Evolutionary conservation across 208 protist species (phyloP), one percentile per base, ranked within the genome.

Genomic region (Trypanosoma platydactyli): DNA sequence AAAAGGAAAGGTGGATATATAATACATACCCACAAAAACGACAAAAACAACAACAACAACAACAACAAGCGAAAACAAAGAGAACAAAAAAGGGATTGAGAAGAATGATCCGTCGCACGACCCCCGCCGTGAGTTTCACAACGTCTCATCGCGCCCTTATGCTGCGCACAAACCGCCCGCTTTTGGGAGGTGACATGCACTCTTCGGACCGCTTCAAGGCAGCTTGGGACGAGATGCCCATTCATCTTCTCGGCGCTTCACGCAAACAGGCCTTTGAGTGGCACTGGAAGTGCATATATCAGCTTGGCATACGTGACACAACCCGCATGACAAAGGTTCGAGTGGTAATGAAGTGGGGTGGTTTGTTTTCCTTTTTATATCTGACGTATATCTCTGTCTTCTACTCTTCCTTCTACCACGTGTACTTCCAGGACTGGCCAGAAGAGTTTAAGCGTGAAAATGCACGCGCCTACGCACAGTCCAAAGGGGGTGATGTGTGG

Each of bases 401-500:
- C 77, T 89, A 82, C 60, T 78, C 77, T 24, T 80, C 72, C 44
- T 81, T 91, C 71, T 91, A 94, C 73, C 81, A 88, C 68, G 57
- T 90, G 3, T 86, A 87, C 67, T 87, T 73, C 62, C 56, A 78
- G 70, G 86, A 89, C 74, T 92, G 82, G 80, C 88, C 84, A n/a
- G 80, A 84, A 62, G 72, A 86, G 69, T 91, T 88, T 63, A 88
- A 90, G 76, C 82, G 84, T 38, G 84, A 94, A 68, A 83, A 91
- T 49, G 79, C 83, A 38, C 77, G 80, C 51, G 88, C 87, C 27
- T 94, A 89, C 70, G 83, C 88, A 24, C 29, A 86, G 52, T 77
- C 80, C 27, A 82, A 88, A 51, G 88, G 88, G 45, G 66, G 68
- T 59, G 88, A 94, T 71, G 88, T 94, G 33, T 94, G 85, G 84